Evolutionary conservation across 306 rosid genomes (phyloP).

Genomic region (Quercus robur): DNA sequence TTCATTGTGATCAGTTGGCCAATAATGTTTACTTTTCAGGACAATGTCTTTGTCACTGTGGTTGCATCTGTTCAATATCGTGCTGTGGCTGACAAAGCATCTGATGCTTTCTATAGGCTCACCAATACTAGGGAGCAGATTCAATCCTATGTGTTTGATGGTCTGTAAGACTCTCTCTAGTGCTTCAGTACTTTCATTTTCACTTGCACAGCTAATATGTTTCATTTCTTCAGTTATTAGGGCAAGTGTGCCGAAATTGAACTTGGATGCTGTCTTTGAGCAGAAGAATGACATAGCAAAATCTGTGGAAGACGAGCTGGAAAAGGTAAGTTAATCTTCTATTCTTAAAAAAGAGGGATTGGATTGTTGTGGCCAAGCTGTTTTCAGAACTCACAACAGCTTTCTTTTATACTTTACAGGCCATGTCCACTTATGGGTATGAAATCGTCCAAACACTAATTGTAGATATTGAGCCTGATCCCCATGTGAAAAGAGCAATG

Average conservation of each 20-base stretch:
- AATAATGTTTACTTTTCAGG: slow-evolving; percentile 33
- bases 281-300: slow-evolving; percentile 69
- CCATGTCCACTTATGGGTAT: slow-evolving; percentile 60
- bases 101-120: slow-evolving; percentile 77
- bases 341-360: neutral
- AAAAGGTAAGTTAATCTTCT: slow-evolving; percentile 40
- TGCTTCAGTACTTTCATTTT: neutral
- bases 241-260: slow-evolving; percentile 67
- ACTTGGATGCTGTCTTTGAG: slow-evolving; percentile 63
- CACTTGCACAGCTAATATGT: slow-evolving; percentile 4
- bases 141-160: slow-evolving; percentile 72
- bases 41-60: slow-evolving; percentile 70
- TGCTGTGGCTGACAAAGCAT: slow-evolving; percentile 49
- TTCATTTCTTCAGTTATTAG: slow-evolving; percentile 50
- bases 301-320: slow-evolving; percentile 66
- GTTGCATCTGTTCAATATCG: slow-evolving; percentile 67
- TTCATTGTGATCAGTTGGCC: slow-evolving; percentile 8
- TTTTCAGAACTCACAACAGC: neutral
- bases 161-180: slow-evolving; percentile 26
- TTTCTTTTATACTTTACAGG: slow-evolving; percentile 34
- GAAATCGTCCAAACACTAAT: slow-evolving; percentile 74
- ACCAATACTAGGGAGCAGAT: slow-evolving; percentile 60
- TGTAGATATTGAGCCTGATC: slow-evolving; percentile 60
- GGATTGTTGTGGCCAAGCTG: neutral
- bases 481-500: slow-evolving; percentile 64